A percentile compares a stretch with the other conserved stretches of the same genome.
These are phyloP conservation scores for Acer saccharum DNA, from an alignment of 345 rosid genomes.

Conservation along the genomic window DNA sequence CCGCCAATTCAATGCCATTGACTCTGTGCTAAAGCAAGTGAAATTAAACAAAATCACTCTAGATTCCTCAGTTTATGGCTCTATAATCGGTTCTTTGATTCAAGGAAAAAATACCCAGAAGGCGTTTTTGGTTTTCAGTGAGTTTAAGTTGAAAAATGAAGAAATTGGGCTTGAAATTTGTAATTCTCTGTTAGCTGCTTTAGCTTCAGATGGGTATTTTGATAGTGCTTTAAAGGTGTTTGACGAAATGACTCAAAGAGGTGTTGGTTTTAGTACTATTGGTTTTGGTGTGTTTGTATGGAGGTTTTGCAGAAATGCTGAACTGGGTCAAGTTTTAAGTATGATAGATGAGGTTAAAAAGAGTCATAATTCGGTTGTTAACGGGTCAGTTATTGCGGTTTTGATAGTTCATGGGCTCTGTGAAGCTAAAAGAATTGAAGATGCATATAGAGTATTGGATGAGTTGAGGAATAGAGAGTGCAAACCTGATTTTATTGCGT, in stretches of 20 bases:
- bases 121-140: constrained; percentile 64
- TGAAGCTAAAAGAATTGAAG: constrained; percentile 55
- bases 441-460: constrained; percentile 60
- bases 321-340: constrained; percentile 41
- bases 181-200: constrained; percentile 68
- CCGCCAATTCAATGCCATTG: constrained; percentile 62
- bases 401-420: constrained; percentile 79
- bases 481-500: constrained; percentile 93
- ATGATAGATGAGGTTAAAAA: constrained; percentile 53
- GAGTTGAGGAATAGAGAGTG: constrained; percentile 71
- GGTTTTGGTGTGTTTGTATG: constrained; percentile 81
- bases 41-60: constrained; percentile 50
- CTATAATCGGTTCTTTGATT: constrained; percentile 48
- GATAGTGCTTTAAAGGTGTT: constrained; percentile 57
- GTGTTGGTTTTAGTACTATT: constrained; percentile 50
- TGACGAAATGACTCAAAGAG: constrained; percentile 58
- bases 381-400: constrained; percentile 73
- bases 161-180: constrained; percentile 55
- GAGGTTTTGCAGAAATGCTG: constrained; percentile 45
- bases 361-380: constrained; percentile 33
- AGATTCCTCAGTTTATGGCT: constrained; percentile 51
- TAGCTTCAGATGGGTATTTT: constrained; percentile 53
- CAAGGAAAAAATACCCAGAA: constrained; percentile 46
- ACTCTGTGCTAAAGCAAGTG: constrained; percentile 57
- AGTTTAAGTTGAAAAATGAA: constrained; percentile 29